These are phyloP conservation scores for Iberis pinnata DNA, from an alignment of 345 rosid species.

Conservation along the genomic window DNA sequence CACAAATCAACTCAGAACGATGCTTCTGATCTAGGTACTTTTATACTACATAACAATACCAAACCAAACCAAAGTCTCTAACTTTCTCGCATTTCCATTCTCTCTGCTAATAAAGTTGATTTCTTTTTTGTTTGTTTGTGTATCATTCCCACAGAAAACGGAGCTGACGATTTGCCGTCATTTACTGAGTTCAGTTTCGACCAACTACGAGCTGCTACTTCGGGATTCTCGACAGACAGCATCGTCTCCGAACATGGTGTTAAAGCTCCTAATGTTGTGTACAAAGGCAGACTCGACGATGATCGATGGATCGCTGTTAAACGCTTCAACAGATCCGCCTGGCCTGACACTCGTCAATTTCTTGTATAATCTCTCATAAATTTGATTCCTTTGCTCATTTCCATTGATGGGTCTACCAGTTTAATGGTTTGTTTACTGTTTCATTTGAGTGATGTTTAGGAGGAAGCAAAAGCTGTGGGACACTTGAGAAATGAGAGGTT, in stretches of 20 bases:
- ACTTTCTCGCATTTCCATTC: slow-evolving; percentile 20
- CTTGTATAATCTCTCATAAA: slow-evolving; percentile 36
- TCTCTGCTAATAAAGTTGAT: slow-evolving; percentile 6
- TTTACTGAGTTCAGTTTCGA: slow-evolving; percentile 61
- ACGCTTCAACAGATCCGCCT: slow-evolving; percentile 66
- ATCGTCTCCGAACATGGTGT: slow-evolving; percentile 86
- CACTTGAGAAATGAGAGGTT: slow-evolving; percentile 61
- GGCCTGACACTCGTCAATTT: slow-evolving; percentile 87
- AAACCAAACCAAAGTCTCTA: slow-evolving; percentile 1
- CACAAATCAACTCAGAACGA: slow-evolving; percentile 54
- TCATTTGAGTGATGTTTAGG: slow-evolving; percentile 36
- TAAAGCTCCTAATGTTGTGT: slow-evolving; percentile 81
- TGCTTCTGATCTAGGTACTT: slow-evolving; percentile 64
- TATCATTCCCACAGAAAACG: slow-evolving; percentile 48
- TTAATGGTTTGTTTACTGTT: slow-evolving; percentile 14
- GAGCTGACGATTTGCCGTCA: slow-evolving; percentile 44
- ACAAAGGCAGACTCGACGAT: slow-evolving; percentile 60
- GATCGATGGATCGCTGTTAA: slow-evolving; percentile 64
- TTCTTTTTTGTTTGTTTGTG: background rate
- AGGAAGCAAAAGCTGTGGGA: slow-evolving; percentile 75
- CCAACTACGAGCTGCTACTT: slow-evolving; percentile 57
- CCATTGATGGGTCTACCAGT: slow-evolving; percentile 8
- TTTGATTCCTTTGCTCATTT: slow-evolving; percentile 5
- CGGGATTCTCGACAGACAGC: slow-evolving; percentile 55
- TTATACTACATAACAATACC: too few species aligned